A percentile compares a stretch with the other conserved stretches of the same genome.
Evolutionary conservation across 257 asterid genomes (phyloP).

Genomic region (Primulina tabacum): DNA sequence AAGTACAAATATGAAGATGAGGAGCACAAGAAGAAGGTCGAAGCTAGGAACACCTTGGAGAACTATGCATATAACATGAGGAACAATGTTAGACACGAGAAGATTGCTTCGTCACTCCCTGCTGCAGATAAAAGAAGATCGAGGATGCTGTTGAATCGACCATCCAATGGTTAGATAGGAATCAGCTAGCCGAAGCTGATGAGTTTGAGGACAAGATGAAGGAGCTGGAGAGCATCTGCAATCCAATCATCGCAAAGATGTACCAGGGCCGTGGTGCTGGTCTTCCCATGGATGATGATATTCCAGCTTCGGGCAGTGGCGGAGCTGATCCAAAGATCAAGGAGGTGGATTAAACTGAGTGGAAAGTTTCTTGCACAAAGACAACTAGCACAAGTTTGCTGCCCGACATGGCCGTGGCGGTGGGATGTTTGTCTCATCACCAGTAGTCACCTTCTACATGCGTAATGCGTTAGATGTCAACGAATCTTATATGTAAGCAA

Average conservation of each 20-base stretch:
- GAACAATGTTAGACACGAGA: constrained; percentile 56
- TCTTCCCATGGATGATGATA: constrained; percentile 51
- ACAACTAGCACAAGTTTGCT: too few species aligned
- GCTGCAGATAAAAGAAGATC: constrained; percentile 47
- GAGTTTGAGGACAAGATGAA: constrained; percentile 47
- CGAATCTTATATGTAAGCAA: too few species aligned
- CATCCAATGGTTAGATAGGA: constrained; percentile 42
- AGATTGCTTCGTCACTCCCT: constrained; percentile 40
- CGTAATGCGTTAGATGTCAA: too few species aligned
- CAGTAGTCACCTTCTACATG: too few species aligned
- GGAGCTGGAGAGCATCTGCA: constrained; percentile 49
- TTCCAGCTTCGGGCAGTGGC: constrained; percentile 38
- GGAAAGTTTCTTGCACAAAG: not conserved
- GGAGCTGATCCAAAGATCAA: constrained; percentile 64
- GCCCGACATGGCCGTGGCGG: too few species aligned
- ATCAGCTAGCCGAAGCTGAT: constrained; percentile 42
- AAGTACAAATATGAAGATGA: constrained; percentile 62
- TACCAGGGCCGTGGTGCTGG: constrained; percentile 53
- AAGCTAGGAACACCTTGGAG: constrained; percentile 35
- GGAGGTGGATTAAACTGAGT: constrained; percentile 47
- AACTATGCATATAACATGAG: constrained; percentile 69
- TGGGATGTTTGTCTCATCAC: too few species aligned
- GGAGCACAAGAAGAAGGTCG: constrained; percentile 63
- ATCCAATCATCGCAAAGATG: constrained; percentile 6
- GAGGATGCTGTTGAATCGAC: constrained; percentile 46